Evolutionary conservation across 345 rosid species (phyloP).

Genomic region (Citrus australasica): DNA sequence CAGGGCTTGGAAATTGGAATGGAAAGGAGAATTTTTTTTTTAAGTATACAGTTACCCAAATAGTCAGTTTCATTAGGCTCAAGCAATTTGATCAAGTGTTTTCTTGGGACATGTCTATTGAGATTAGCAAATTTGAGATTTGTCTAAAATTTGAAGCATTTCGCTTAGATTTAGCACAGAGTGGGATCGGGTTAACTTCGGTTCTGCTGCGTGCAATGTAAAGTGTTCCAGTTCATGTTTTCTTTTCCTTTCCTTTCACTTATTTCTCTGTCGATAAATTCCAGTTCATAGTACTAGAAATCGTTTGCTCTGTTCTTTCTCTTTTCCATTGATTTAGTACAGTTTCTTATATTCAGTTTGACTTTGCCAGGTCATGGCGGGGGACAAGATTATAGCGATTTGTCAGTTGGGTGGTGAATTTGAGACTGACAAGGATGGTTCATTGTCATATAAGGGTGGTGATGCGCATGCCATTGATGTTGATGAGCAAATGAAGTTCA

Average conservation of each 20-base stretch:
- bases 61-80: neutral
- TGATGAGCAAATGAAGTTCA: slow-evolving; percentile 44
- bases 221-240: neutral
- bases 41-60: no score
- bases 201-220: neutral
- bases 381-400: slow-evolving; percentile 59
- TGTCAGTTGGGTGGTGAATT: slow-evolving; percentile 72
- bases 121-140: neutral
- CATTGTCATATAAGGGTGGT: slow-evolving; percentile 52
- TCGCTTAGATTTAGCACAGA: no score
- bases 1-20: neutral
- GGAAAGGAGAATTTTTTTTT: neutral
- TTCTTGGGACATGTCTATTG: neutral
- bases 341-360: neutral
- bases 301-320: neutral
- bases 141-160: neutral
- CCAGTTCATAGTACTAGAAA: neutral
- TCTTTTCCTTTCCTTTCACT: neutral
- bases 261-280: no score
- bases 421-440: slow-evolving; percentile 42
- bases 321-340: neutral
- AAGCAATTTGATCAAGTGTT: neutral
- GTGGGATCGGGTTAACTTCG: neutral
- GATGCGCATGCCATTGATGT: slow-evolving; percentile 69
- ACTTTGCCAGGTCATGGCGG: slow-evolving; percentile 53